phyloP scores from a whole-genome alignment of 140 eudicot species.

The Senecio squalidus region DNA sequence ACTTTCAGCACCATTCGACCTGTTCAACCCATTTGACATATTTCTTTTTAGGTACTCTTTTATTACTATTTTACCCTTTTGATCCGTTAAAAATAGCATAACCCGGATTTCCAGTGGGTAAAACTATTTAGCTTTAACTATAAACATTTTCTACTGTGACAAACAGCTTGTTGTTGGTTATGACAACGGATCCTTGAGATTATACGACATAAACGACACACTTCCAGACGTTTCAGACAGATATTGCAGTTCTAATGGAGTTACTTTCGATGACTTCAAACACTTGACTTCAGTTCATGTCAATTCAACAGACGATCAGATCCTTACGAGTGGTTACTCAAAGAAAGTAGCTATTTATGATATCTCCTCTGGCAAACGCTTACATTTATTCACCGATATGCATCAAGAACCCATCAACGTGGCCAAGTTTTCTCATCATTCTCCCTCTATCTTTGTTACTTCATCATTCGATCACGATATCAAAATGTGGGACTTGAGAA shows the following conservation, averaged over 20 bases:
- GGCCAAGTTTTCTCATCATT: constrained; percentile 73
- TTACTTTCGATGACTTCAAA: constrained; percentile 56
- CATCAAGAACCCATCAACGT: constrained; percentile 81
- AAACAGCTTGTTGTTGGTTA: constrained; percentile 77
- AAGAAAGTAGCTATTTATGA: constrained; percentile 78
- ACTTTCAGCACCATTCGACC: too few relatives aligned
- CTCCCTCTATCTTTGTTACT: constrained; percentile 72
- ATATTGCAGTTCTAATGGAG: constrained; percentile 23
- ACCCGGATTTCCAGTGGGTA: neutral
- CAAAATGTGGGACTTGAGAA: constrained; percentile 89
- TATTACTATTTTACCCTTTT: neutral
- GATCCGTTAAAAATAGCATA: neutral
- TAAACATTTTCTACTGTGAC: constrained; percentile 5
- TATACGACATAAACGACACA: constrained; percentile 58
- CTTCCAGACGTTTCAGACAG: constrained; percentile 25
- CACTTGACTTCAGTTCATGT: constrained; percentile 86
- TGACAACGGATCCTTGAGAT: constrained; percentile 71
- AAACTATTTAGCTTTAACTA: neutral
- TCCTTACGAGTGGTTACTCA: constrained; percentile 76
- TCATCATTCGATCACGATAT: constrained; percentile 77
- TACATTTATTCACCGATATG: constrained; percentile 61
- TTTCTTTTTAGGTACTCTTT: neutral
- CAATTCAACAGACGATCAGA: constrained; percentile 71
- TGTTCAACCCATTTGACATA: neutral
- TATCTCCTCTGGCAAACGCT: constrained; percentile 54